phyloP scores from a whole-genome alignment of 2,329 filamentous ascomycete species.

The Pestalotiopsis sp. region DNA sequence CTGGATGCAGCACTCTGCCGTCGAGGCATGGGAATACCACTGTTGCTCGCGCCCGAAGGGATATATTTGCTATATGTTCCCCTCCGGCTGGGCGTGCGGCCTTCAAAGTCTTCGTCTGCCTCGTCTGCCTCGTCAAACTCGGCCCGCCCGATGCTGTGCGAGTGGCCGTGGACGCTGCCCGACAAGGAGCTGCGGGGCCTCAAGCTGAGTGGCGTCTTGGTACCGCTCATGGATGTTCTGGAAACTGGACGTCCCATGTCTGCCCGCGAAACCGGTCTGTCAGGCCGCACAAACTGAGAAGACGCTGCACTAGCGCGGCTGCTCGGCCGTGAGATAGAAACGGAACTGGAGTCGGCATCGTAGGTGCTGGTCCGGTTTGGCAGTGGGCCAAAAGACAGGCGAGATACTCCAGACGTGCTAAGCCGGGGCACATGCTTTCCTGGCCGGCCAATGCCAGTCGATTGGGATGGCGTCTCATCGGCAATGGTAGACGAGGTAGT shows the following conservation, averaged over 20 bases:
- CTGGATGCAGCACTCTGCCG: constrained; percentile 41
- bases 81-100: constrained; percentile 57
- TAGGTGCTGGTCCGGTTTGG: constrained; percentile 53
- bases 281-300: constrained; percentile 37
- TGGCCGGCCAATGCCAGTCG: constrained; percentile 40
- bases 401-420: constrained; percentile 63
- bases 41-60: constrained; percentile 34
- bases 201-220: constrained; percentile 65
- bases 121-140: constrained; percentile 55
- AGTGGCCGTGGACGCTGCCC: constrained; percentile 62
- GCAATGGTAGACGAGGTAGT: constrained; percentile 48
- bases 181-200: constrained; percentile 74
- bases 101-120: constrained; percentile 47
- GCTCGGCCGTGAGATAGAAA: constrained; percentile 66
- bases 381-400: constrained; percentile 65
- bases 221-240: constrained; percentile 61
- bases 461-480: constrained; percentile 55
- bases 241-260: constrained; percentile 67
- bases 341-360: constrained; percentile 40
- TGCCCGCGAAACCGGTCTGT: constrained; percentile 55
- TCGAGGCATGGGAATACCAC: constrained; percentile 34
- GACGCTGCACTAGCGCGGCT: constrained; percentile 67
- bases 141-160: constrained; percentile 58
- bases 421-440: constrained; percentile 58
- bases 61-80: constrained; percentile 56